Conservation (phyloP, 2,329 filamentous ascomycete species). For the Didymella lethalis region DNA sequence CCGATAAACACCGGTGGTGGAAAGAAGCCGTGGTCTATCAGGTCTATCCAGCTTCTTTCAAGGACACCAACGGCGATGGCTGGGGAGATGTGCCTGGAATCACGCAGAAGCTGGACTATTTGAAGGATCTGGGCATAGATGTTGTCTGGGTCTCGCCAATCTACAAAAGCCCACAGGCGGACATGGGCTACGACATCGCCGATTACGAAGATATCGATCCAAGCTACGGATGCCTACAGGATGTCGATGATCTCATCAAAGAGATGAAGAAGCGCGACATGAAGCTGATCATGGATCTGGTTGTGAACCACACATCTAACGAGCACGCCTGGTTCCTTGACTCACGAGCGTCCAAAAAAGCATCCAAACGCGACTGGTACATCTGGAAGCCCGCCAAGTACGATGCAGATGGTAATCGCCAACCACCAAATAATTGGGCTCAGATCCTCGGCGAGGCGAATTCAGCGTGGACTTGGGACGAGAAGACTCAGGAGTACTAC, state of each 20-base stretch:
- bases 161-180: constrained; percentile 56
- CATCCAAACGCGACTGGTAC: constrained; percentile 63
- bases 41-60: constrained; percentile 68
- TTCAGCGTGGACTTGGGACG: constrained; percentile 74
- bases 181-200: constrained; percentile 54
- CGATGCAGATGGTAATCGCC: constrained; percentile 64
- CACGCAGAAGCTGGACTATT: constrained; percentile 64
- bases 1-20: constrained; percentile 61
- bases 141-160: constrained; percentile 53
- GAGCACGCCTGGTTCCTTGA: constrained; percentile 66
- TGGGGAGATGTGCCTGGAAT: constrained; percentile 66
- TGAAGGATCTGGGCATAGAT: constrained; percentile 57
- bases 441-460: constrained; percentile 64
- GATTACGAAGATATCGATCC: constrained; percentile 53
- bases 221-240: constrained; percentile 50
- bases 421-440: constrained; percentile 79
- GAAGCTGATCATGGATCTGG: constrained; percentile 53
- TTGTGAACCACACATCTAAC: constrained; percentile 53
- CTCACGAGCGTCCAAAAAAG: constrained; percentile 58
- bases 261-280: constrained; percentile 48
- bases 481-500: constrained; percentile 75
- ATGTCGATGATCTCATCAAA: constrained; percentile 50
- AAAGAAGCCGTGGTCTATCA: constrained; percentile 67
- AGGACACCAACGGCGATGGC: constrained; percentile 65
- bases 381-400: constrained; percentile 60